A percentile compares a stretch with the other conserved stretches of the same genome.
phyloP scores from a whole-genome alignment of 495 filamentous ascomycete genomes.

The Aspergillus steynii region DNA sequence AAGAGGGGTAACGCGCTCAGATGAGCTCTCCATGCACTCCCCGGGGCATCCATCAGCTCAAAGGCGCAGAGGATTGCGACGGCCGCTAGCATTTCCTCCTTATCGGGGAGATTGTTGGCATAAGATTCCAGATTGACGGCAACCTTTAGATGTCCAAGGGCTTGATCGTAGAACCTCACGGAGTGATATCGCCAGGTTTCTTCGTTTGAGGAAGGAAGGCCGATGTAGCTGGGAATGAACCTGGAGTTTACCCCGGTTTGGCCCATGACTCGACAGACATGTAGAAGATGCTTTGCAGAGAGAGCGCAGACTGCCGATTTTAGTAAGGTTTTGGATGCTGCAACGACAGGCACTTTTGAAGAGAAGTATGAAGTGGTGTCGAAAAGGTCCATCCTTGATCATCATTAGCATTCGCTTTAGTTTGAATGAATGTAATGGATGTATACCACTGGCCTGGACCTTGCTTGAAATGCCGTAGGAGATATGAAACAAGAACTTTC shows the following conservation, averaged over 20 bases:
- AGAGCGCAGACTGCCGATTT: conserved; percentile 24
- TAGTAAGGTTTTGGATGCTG: conserved; percentile 15
- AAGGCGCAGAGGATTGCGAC: conserved; percentile 25
- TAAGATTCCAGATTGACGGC: conserved; percentile 13
- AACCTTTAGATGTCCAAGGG: conserved; percentile 18
- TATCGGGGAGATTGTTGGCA: conserved; percentile 7
- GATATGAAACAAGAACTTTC: conserved; percentile 10
- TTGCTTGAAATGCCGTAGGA: conserved; percentile 22
- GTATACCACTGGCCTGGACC: conserved; percentile 23
- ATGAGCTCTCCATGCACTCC: conserved; percentile 25
- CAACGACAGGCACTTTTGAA: conserved; percentile 22
- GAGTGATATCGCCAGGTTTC: conserved; percentile 25
- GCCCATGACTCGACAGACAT: conserved; percentile 8
- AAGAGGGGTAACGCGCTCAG: conserved; percentile 23
- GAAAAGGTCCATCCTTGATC: conserved; percentile 25
- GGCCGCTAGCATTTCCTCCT: conserved; percentile 28
- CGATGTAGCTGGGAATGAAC: background rate
- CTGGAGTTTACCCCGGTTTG: background rate
- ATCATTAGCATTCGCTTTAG: background rate
- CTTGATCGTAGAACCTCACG: conserved; percentile 22
- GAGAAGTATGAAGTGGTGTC: conserved; percentile 24
- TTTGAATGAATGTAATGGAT: background rate
- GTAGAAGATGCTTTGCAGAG: conserved; percentile 20
- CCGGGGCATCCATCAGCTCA: conserved; percentile 26
- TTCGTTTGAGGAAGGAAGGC: conserved; percentile 10